Conservation (phyloP, 352 stramenopile species). For the Thalassiosira exigua region DNA sequence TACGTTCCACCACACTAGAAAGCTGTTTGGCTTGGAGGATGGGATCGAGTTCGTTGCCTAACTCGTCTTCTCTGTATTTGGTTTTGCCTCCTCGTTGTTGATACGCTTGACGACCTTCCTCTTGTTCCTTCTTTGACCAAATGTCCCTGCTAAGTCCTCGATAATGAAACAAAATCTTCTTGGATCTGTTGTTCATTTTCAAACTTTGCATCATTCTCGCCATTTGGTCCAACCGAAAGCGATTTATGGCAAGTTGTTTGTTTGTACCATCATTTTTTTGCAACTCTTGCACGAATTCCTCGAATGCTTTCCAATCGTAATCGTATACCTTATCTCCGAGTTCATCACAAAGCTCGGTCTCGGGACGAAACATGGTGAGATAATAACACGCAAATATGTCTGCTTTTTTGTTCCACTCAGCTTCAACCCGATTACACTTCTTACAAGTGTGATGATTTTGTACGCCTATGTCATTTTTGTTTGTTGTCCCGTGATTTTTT, state of each 20-base stretch:
- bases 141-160: conserved; percentile 7
- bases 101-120: background rate
- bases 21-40: conserved; percentile 7
- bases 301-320: conserved; percentile 34
- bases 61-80: background rate
- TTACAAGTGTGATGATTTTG: no score
- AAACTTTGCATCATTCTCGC: conserved; percentile 28
- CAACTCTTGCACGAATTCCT: conserved; percentile 16
- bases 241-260: conserved; percentile 7
- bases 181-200: conserved; percentile 11
- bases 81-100: background rate
- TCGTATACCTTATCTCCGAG: conserved; percentile 12
- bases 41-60: conserved; percentile 20
- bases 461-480: no score
- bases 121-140: conserved; percentile 42
- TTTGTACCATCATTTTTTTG: conserved; percentile 5
- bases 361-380: conserved; percentile 26
- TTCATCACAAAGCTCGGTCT: conserved; percentile 13
- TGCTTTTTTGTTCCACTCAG: conserved; percentile 26
- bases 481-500: no score
- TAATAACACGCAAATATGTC: conserved; percentile 30
- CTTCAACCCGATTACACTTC: no score
- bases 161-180: conserved; percentile 39
- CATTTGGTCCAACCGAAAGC: conserved; percentile 13
- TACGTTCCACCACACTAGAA: conserved; percentile 1